Base-by-base conservation (phyloP, 2,329 filamentous ascomycete species). In the Ascochyta koolunga region DNA sequence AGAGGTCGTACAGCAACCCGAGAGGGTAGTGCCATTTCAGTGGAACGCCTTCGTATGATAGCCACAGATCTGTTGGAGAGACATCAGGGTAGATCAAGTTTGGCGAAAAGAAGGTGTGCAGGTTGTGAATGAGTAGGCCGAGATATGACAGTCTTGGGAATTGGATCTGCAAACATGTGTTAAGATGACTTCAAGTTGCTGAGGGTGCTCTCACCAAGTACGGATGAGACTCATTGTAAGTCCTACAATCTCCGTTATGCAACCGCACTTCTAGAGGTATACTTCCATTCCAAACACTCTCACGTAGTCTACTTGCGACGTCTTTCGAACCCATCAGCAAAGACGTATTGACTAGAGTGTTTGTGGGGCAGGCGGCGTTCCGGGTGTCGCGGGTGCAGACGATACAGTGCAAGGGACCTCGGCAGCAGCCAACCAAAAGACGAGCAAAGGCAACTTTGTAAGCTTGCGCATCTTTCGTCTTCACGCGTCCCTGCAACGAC, bases 11-110 rank as follows among this genome's bases (percentile, higher is more conserved):
- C 5, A 90, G 78, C 10, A 91, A 76, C 1, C 88, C 88, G 10
- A 89, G 70, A 0, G 88, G 87, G 55, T 89, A 86, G 66, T 90
- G 88, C 86, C 86, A 89, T 77, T 89, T 89, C 59, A 90, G 71
- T 2, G 86, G 83, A 15, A 90, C 87, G 13, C 79, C 82, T 69
- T 90, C 85, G 66, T 86, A 88, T 1, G 84, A 86, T 59, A 91
- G 83, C 83, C 85, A 88, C 18, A 83, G 82, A 37, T 83, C 76
- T 53, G 82, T 77, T 7, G 80, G 68, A 3, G 76, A 76, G 27
- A 82, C 76, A 37, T 80, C 75, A 3, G 85, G 80, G 59, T 86
- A 78, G 62, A 89, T 89, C 32, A 89, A 72, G 22, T 73, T 80
- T 13, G 78, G 62, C 1, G 76, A 66, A 69, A 89, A 90, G 77